Evolutionary conservation across 345 rosid genomes (phyloP).

Genomic region (Citrus reticulata): DNA sequence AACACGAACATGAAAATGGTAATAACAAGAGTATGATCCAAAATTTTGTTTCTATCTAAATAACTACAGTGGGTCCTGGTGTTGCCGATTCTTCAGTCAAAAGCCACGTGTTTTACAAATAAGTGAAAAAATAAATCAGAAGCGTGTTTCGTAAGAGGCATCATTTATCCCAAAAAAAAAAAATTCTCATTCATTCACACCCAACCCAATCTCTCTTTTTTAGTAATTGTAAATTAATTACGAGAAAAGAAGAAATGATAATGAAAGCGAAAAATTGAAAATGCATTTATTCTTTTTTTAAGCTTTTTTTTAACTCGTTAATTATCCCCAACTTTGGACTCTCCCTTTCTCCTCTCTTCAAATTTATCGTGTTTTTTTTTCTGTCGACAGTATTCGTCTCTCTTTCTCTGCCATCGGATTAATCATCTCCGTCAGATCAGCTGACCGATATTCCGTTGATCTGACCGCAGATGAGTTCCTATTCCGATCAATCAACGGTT

Average conservation of each 20-base stretch:
- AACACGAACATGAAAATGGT: too few relatives aligned
- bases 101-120: conserved; percentile 19
- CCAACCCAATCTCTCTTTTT: too few relatives aligned
- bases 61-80: background rate
- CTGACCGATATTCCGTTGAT: conserved; percentile 19
- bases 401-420: conserved; percentile 8
- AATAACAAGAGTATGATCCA: too few relatives aligned
- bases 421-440: conserved; percentile 17
- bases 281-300: background rate
- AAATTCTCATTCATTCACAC: too few relatives aligned
- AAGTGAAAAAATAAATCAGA: background rate
- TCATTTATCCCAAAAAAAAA: too few relatives aligned
- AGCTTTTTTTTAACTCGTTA: background rate
- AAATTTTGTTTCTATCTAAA: background rate
- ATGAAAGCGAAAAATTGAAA: too few relatives aligned
- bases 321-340: conserved; percentile 15
- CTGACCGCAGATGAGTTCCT: conserved; percentile 8
- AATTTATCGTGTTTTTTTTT: background rate
- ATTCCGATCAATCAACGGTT: conserved; percentile 3
- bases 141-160: background rate
- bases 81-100: conserved; percentile 8
- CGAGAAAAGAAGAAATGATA: too few relatives aligned
- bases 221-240: too few relatives aligned
- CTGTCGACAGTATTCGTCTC: background rate
- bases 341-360: background rate